phyloP scores from a whole-genome alignment of 352 stramenopile genomes.

The Globisporangium abappressorium region DNA sequence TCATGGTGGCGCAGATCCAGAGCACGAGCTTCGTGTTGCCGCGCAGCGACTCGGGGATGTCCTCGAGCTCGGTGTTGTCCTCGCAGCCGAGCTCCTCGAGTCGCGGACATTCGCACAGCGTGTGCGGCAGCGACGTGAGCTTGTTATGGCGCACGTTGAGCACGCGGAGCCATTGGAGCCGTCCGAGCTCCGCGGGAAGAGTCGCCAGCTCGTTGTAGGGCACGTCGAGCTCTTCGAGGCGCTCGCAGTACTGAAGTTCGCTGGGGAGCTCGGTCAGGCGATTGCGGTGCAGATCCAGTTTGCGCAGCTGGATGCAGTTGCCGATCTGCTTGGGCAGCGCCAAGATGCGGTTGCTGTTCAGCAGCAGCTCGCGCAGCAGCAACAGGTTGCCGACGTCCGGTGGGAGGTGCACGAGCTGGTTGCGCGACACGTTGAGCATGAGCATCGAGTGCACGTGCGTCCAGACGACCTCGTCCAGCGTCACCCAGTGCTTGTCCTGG shows the following conservation, averaged over 20 bases:
- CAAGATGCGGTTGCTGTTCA: constrained; percentile 59
- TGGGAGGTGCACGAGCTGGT: constrained; percentile 66
- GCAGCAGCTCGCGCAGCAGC: constrained; percentile 58
- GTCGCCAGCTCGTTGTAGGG: constrained; percentile 63
- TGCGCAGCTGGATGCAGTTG: constrained; percentile 62
- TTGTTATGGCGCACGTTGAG: constrained; percentile 76
- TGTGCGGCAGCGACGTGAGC: constrained; percentile 62
- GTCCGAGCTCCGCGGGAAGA: constrained; percentile 50
- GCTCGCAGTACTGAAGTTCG: constrained; percentile 66
- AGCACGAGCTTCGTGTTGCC: constrained; percentile 72
- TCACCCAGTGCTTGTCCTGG: constrained; percentile 78
- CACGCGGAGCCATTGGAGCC: constrained; percentile 47
- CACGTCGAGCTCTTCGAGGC: constrained; percentile 62
- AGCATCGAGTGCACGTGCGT: constrained; percentile 58
- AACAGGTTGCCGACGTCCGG: constrained; percentile 58
- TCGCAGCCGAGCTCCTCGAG: constrained; percentile 57
- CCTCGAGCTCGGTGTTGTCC: constrained; percentile 49
- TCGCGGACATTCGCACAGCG: constrained; percentile 60
- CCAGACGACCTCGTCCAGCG: constrained; percentile 78
- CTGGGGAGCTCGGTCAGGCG: constrained; percentile 57
- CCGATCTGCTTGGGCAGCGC: constrained; percentile 53
- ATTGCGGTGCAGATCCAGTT: constrained; percentile 65
- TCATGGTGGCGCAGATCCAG: constrained; percentile 80
- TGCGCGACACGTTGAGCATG: constrained; percentile 65
- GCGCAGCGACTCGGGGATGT: constrained; percentile 65